Evolutionary conservation across 352 stramenopile species (phyloP), one percentile per base, ranked within the genome.

Genomic region (Saprolegnia diclina): DNA sequence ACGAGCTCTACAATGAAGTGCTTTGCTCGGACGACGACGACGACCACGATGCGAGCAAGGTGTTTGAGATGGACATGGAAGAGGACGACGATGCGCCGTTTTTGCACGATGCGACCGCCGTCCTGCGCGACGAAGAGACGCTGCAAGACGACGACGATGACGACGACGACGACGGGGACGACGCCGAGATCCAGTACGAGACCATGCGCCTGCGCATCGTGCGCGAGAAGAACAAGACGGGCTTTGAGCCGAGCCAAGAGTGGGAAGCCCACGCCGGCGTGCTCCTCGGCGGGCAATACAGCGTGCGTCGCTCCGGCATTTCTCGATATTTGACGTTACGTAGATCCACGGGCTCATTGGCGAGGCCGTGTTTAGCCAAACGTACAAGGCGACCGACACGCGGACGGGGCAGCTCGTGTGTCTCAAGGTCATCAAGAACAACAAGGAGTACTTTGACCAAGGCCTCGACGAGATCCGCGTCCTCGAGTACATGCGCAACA

Each of bases 391-490:
- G 38, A 61, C 79, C 7, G 83, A 94, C 68, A 79, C 74, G 24
- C 75, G 42, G 0, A 86, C 74, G 18, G 76, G 93, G 57, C 72
- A 94, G 64, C 78, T 87, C 56, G 95, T 99, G 53, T 99, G 95
- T 68, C 75, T 99, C 26, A 99, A 99, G 74, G 94, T 99, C 32
- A 98, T 99, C 77, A 99, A 99, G 78, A 99, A 99, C 81, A 98
- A 96, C 65, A 99, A 99, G 77, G 97, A 99, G 71, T 99, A 98
- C 76, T 98, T 99, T 73, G 97, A 99, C 71, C 97, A 99, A 77
- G 85, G 85, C 5, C 73, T 94, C 26, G 85, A 94, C 56, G 85
- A 94, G 37, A 90, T 94, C 54, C 82, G 84, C 4, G 70, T 94
- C 18, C 74, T 94, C 13, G 74, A 91, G 62, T 89, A 83, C 65